These are phyloP conservation scores for Neonectria coccinea DNA, from an alignment of 2,329 filamentous ascomycete species.

Conservation along the genomic window DNA sequence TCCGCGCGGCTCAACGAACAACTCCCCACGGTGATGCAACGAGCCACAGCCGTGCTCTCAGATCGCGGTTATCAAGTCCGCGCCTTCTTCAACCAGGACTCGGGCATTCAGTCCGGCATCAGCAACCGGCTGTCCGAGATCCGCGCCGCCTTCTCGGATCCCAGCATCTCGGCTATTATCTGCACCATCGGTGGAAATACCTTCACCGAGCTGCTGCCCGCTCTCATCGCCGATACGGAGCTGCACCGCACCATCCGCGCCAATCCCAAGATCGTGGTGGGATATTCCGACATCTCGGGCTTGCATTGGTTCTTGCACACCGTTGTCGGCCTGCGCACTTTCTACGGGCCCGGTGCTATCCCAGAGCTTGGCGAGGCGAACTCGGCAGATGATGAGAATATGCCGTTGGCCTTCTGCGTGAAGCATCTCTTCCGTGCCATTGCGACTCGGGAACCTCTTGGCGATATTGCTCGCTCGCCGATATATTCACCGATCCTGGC, in stretches of 20 bases:
- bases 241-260: constrained; percentile 49
- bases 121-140: constrained; percentile 53
- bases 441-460: constrained; percentile 42
- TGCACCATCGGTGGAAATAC: constrained; percentile 55
- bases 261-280: constrained; percentile 57
- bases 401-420: constrained; percentile 48
- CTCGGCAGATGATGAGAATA: constrained; percentile 39
- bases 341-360: constrained; percentile 56
- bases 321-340: constrained; percentile 54
- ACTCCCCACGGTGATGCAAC: constrained; percentile 45
- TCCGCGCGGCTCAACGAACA: constrained; percentile 52
- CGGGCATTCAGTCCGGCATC: constrained; percentile 49
- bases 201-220: constrained; percentile 55
- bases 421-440: constrained; percentile 50
- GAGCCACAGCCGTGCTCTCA: constrained; percentile 47
- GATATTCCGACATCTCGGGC: constrained; percentile 56
- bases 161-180: constrained; percentile 51
- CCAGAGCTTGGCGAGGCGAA: constrained; percentile 52
- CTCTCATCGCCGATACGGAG: constrained; percentile 50
- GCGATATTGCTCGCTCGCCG: constrained; percentile 48
- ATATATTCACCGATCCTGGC: constrained; percentile 46
- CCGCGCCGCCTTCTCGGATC: constrained; percentile 53
- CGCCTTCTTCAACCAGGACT: constrained; percentile 48
- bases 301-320: constrained; percentile 57
- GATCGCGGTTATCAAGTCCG: constrained; percentile 51